phyloP scores from a whole-genome alignment of 1,139 yeast species.

The Magnusiomyces sp. region DNA sequence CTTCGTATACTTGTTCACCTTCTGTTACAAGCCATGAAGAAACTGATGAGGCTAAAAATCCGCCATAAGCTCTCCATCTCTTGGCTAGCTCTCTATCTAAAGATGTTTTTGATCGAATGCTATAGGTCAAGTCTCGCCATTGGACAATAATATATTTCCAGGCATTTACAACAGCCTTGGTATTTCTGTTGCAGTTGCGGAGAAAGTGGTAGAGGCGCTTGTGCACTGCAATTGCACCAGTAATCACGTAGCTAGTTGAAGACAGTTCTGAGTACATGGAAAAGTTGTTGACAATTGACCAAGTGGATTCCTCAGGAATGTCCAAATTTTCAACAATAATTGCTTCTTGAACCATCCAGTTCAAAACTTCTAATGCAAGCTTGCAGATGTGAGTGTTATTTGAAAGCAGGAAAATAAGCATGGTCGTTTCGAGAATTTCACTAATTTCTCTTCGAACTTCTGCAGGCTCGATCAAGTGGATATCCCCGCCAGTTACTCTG shows the following conservation, averaged over 20 bases:
- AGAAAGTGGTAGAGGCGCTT: slow-evolving; percentile 53
- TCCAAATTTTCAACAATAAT: slow-evolving; percentile 22
- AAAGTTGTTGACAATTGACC: slow-evolving; percentile 29
- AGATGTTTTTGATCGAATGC: slow-evolving; percentile 2
- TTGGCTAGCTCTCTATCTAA: slow-evolving; percentile 15
- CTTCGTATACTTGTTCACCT: slow-evolving; percentile 16
- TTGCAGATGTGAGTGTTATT: slow-evolving; percentile 51
- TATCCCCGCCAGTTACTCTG: slow-evolving; percentile 22
- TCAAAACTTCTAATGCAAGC: slow-evolving; percentile 43
- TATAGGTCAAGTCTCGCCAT: slow-evolving; percentile 39
- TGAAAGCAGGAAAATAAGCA: slow-evolving; percentile 46
- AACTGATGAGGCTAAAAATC: slow-evolving; percentile 39
- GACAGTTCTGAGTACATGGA: slow-evolving; percentile 41
- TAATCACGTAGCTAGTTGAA: slow-evolving; percentile 52
- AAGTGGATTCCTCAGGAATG: slow-evolving; percentile 20
- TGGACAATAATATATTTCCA: slow-evolving; percentile 48
- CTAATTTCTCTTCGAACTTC: slow-evolving; percentile 27
- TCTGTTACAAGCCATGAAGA: slow-evolving; percentile 24
- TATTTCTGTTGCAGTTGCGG: slow-evolving; percentile 46
- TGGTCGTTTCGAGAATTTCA: slow-evolving; percentile 38
- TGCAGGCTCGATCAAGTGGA: slow-evolving; percentile 20
- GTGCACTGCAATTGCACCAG: slow-evolving; percentile 72
- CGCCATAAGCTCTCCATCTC: slow-evolving; percentile 33
- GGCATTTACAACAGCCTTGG: slow-evolving; percentile 50
- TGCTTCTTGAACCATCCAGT: slow-evolving; percentile 40